Base-by-base conservation (phyloP, 495 filamentous ascomycete species). In the Penicillium arizonense region DNA sequence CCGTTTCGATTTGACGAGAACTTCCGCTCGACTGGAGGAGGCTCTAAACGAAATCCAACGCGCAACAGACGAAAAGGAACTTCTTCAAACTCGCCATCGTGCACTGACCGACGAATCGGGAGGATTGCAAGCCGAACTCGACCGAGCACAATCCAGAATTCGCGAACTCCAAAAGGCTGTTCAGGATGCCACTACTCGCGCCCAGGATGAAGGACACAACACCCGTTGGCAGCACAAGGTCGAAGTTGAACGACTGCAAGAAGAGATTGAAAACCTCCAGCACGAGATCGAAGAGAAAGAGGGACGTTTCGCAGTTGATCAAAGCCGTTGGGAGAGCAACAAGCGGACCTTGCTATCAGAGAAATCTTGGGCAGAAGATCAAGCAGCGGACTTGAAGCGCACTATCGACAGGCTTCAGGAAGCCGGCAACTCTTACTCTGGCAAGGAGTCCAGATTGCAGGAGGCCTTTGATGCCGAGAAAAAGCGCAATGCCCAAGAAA, bases 241-340 rank as follows among this genome's bases (percentile, higher is more conserved):
- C 9, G 85, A 88, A 55, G 73, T 87, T 35, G 81, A 85, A 14
- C 76, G 75, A 18, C 69, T 90, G 5, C 79, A 82, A 50, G 82
- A 86, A 47, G 80, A 90, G 47, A 80, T 90, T 28, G 83, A 88
- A 26, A 75, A 83, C 51, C 77, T 91, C 9, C 80, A 86, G 35
- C 82, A 82, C 32, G 84, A 90, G 49, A 77, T 90, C n/a, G 81
- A 87, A 56, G 86, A 90, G 56, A 86, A 87, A 48, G 85, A 90
- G 59, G 83, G 82, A 28, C 75, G 85, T 20, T 83, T 86, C 68
- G 82, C 85, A 28, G 78, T 85, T 52, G 84, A 89, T 53, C 78
- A 82, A 59, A 84, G 88, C 40, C 81, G 83, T 44, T 91, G 87
- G 89, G 80, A 87, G 26, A 78, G 79, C 20, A 81, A 85, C 53